Percentiles rank a stretch among this genome's conserved stretches.
phyloP scores from a whole-genome alignment of 805 yeast genomes.

The Metschnikowia kofuensis region DNA sequence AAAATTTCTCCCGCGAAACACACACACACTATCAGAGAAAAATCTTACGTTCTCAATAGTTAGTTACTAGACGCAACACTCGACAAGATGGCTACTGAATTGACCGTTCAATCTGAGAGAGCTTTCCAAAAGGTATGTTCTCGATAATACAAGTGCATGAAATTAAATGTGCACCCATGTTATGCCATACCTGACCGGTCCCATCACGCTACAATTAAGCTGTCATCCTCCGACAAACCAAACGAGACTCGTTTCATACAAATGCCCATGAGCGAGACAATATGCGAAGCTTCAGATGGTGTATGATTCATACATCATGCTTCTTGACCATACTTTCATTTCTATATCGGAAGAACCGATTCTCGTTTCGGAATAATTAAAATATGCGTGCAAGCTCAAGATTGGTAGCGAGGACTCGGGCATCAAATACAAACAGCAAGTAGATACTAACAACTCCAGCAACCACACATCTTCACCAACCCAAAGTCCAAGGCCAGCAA shows the following conservation, averaged over 20 bases:
- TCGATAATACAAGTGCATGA: not conserved
- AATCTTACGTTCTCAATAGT: slow-evolving; percentile 13
- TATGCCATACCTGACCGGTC: too few relatives aligned
- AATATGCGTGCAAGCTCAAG: too few relatives aligned
- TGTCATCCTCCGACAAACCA: too few relatives aligned
- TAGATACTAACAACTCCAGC: slow-evolving; percentile 59
- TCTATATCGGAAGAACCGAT: too few relatives aligned
- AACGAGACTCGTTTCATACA: too few relatives aligned
- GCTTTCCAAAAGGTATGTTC: slow-evolving; percentile 99
- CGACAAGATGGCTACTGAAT: slow-evolving; percentile 94
- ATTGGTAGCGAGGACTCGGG: too few relatives aligned
- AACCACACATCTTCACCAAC: slow-evolving; percentile 99
- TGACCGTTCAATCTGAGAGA: slow-evolving; percentile 99
- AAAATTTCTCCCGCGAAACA: slow-evolving; percentile 21
- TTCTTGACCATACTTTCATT: too few relatives aligned
- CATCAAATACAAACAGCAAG: not conserved
- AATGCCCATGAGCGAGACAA: too few relatives aligned
- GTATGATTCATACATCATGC: too few relatives aligned
- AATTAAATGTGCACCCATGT: not conserved
- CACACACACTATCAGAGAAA: slow-evolving; percentile 13
- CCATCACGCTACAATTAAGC: too few relatives aligned
- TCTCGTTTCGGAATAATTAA: too few relatives aligned
- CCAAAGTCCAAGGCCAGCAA: slow-evolving; percentile 98
- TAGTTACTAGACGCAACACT: slow-evolving; percentile 16
- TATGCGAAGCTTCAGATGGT: too few relatives aligned